phyloP scores from a whole-genome alignment of 371 early-diverging fungal genomes.

The Basidiobolus meristosporus region DNA sequence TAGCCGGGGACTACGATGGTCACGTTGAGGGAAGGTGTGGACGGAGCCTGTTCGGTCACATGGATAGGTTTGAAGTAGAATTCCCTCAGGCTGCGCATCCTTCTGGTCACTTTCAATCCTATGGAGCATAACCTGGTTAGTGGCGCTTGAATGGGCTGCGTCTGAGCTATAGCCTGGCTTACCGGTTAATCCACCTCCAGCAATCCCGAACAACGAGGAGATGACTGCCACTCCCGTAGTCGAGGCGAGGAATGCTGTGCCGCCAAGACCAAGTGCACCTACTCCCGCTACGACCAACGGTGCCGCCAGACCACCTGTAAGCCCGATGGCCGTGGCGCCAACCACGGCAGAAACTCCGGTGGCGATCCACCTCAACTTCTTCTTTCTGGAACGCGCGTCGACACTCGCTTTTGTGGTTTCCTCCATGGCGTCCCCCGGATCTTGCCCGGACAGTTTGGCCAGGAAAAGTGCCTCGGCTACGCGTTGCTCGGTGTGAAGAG shows the following conservation, averaged over 20 bases:
- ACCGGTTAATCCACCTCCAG: constrained; percentile 15
- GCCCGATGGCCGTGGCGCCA: constrained; percentile 40
- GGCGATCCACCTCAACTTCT: constrained; percentile 26
- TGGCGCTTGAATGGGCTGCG: background rate
- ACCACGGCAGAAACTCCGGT: constrained; percentile 31
- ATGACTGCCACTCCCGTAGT: constrained; percentile 36
- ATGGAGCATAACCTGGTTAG: background rate
- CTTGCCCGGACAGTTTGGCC: background rate
- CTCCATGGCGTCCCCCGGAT: background rate
- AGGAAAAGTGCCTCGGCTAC: constrained; percentile 5
- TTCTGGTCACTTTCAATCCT: constrained; percentile 29
- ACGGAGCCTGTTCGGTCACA: constrained; percentile 24
- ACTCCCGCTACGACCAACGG: constrained; percentile 34
- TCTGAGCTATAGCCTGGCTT: background rate
- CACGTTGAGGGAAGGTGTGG: constrained; percentile 32
- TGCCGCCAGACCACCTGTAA: constrained; percentile 48
- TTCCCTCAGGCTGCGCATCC: constrained; percentile 24
- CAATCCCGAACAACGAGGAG: constrained; percentile 36
- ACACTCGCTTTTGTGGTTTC: background rate
- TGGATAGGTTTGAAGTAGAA: constrained; percentile 33
- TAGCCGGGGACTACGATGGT: constrained; percentile 44
- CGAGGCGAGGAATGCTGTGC: constrained; percentile 32
- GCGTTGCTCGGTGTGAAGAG: background rate
- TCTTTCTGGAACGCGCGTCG: constrained; percentile 9
- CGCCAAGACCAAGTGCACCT: constrained; percentile 24